Conservation (phyloP, 495 filamentous ascomycete genomes). For the Cryomyces minteri region DNA sequence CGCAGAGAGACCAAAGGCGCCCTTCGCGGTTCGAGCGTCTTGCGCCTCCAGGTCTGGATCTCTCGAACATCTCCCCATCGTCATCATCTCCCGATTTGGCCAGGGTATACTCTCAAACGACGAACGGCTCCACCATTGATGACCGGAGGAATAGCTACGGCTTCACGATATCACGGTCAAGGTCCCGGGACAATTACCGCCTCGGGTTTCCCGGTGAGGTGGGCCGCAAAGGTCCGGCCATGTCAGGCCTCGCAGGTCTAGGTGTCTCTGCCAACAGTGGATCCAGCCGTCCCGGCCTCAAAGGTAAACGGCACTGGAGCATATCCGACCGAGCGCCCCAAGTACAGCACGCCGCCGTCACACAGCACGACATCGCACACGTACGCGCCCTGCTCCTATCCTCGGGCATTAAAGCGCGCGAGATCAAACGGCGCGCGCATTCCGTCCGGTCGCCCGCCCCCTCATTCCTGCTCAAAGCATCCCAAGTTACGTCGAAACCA, state of each 20-base stretch:
- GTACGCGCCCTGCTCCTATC: conserved; percentile 56
- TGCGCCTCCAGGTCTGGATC: conserved; percentile 30
- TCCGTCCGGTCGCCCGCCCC: conserved; percentile 16
- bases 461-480: conserved; percentile 24
- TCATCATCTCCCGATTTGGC: not conserved
- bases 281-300: conserved; percentile 10
- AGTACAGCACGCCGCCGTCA: conserved; percentile 12
- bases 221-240: not conserved
- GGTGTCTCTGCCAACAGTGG: conserved; percentile 14
- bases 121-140: too few species aligned
- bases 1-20: conserved; percentile 12
- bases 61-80: too few species aligned
- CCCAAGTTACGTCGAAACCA: conserved; percentile 15
- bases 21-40: conserved; percentile 26
- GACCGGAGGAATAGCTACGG: too few species aligned
- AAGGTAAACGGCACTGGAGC: conserved; percentile 42
- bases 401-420: conserved; percentile 69
- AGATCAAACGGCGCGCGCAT: conserved; percentile 48
- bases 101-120: not conserved
- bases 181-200: too few species aligned
- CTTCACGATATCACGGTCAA: too few species aligned
- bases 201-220: too few species aligned
- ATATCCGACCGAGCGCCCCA: conserved; percentile 36
- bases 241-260: conserved; percentile 11
- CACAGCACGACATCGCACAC: conserved; percentile 49